Percentiles rank a stretch among this genome's conserved stretches.
Evolutionary conservation across 2,329 filamentous ascomycete species (phyloP).

Genomic region (Nannizziopsis arthrosporioides): DNA sequence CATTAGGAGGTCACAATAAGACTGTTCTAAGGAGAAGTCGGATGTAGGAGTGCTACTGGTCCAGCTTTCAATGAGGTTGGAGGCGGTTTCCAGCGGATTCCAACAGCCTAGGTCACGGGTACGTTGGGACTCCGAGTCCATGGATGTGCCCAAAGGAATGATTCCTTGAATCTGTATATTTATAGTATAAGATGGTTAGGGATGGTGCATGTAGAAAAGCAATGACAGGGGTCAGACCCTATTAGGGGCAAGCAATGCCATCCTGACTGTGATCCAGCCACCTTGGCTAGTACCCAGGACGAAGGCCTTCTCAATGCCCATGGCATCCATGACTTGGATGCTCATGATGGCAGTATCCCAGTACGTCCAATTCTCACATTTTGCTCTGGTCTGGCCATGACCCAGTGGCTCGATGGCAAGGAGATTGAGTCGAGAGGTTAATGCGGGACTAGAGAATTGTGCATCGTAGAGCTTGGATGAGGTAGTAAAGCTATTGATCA

Average conservation of each 20-base stretch:
- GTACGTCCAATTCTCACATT: conserved; percentile 40
- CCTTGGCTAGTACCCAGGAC: conserved; percentile 44
- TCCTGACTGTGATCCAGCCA: conserved; percentile 42
- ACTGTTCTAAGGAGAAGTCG: conserved; percentile 33
- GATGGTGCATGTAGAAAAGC: not conserved
- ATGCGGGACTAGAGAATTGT: conserved; percentile 29
- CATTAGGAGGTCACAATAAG: conserved; percentile 38
- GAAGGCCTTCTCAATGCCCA: conserved; percentile 37
- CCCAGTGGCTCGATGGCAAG: conserved; percentile 45
- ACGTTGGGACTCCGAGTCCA: conserved; percentile 39
- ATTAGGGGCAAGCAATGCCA: conserved; percentile 42
- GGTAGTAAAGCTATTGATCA: conserved; percentile 44
- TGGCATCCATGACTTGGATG: conserved; percentile 42
- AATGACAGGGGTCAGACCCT: conserved; percentile 25
- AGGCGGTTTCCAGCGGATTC: conserved; percentile 31
- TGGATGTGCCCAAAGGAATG: conserved; percentile 42
- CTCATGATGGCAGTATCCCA: conserved; percentile 46
- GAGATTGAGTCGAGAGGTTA: conserved; percentile 36
- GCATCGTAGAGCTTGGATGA: conserved; percentile 34
- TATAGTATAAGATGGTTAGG: not conserved
- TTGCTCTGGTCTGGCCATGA: conserved; percentile 39
- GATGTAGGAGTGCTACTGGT: conserved; percentile 30
- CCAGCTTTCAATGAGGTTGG: conserved; percentile 31
- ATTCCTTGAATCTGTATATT: conserved; percentile 37
- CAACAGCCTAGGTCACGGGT: conserved; percentile 39